Conservation (phyloP, 2,329 filamentous ascomycete species). For the Xylariaceae sp. region DNA sequence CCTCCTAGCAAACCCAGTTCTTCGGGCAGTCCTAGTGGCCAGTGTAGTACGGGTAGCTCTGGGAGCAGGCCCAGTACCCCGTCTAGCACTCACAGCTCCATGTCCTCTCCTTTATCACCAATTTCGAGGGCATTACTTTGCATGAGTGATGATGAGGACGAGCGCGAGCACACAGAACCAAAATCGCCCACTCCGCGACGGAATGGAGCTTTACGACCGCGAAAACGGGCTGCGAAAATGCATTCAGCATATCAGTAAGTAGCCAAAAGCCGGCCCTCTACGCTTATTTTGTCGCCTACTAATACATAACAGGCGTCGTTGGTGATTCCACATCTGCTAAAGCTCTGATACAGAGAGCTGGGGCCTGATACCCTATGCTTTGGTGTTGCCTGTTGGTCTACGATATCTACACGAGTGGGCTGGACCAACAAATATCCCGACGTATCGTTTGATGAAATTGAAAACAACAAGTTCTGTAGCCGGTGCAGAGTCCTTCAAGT, state of each 20-base stretch:
- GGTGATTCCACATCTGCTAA: slow-evolving; percentile 14
- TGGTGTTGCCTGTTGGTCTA: too few species aligned
- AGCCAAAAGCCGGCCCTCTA: neutral
- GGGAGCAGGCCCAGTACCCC: slow-evolving; percentile 9
- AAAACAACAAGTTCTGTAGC: too few species aligned
- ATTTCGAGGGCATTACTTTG: slow-evolving; percentile 31
- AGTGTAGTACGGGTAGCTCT: slow-evolving; percentile 14
- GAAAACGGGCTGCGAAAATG: slow-evolving; percentile 23
- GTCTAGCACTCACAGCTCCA: slow-evolving; percentile 15
- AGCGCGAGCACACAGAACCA: slow-evolving; percentile 23
- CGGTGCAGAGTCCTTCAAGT: too few species aligned
- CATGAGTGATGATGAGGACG: slow-evolving; percentile 22
- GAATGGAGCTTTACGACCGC: slow-evolving; percentile 17
- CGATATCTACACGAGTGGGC: too few species aligned
- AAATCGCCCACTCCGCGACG: slow-evolving; percentile 21
- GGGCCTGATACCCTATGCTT: too few species aligned
- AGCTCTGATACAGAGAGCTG: too few species aligned
- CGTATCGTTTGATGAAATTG: too few species aligned
- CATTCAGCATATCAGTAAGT: slow-evolving; percentile 30
- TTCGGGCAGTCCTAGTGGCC: slow-evolving; percentile 10
- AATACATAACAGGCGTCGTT: slow-evolving; percentile 23
- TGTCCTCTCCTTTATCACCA: slow-evolving; percentile 29
- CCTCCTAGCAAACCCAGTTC: slow-evolving; percentile 8
- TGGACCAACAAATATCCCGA: too few species aligned
- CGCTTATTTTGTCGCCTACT: slow-evolving; percentile 13